Evolutionary conservation across 164 flowering plant genomes (phyloP).

Genomic region (Kingdonia uniflora): DNA sequence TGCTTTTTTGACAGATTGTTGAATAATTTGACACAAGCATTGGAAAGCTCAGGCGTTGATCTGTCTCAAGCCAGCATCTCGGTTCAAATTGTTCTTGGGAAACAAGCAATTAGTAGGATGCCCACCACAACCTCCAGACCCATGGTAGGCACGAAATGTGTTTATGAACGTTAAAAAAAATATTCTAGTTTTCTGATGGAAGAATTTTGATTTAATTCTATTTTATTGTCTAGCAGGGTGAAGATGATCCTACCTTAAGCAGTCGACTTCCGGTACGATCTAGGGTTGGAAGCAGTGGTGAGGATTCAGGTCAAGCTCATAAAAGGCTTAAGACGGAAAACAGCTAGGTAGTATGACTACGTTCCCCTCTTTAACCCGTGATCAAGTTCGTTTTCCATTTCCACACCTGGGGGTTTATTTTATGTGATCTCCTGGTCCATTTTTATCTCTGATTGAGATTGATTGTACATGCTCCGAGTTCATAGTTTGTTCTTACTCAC

Average conservation of each 20-base stretch:
- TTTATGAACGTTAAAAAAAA: neutral
- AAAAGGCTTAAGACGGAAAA: constrained; percentile 55
- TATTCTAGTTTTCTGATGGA: neutral
- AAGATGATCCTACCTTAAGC: constrained; percentile 24
- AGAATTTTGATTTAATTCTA: neutral
- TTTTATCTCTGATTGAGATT: constrained; percentile 9
- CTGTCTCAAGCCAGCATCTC: constrained; percentile 81
- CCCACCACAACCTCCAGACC: constrained; percentile 20
- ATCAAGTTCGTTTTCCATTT: neutral
- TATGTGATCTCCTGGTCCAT: constrained; percentile 11
- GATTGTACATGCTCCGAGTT: constrained; percentile 35
- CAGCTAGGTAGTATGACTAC: constrained; percentile 16
- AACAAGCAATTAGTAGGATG: constrained; percentile 31
- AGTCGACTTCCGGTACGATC: constrained; percentile 30
- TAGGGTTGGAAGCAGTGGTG: constrained; percentile 27
- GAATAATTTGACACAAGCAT: constrained; percentile 65
- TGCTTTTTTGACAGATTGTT: constrained; percentile 60
- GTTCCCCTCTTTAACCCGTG: too few relatives aligned
- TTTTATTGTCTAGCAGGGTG: constrained; percentile 19
- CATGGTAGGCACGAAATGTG: constrained; percentile 45
- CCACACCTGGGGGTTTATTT: constrained; percentile 9
- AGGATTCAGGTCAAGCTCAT: constrained; percentile 43
- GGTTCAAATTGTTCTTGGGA: constrained; percentile 84
- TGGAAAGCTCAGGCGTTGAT: constrained; percentile 82
- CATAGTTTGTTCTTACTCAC: constrained; percentile 19